Evolutionary conservation across 257 asterid genomes (phyloP).

Genomic region (Penstemon barbatus): DNA sequence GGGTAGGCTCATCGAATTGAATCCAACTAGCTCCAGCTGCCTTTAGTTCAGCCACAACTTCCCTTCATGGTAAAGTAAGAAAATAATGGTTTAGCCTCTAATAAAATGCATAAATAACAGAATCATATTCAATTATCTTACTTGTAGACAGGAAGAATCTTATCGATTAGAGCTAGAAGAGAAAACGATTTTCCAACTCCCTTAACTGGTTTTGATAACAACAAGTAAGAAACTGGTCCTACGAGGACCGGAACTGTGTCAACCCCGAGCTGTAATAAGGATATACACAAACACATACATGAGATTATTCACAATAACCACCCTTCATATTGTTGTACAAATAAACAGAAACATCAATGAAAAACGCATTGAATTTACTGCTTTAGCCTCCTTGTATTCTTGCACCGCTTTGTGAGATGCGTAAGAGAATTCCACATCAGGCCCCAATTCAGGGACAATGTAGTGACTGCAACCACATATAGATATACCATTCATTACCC

Average conservation of each 20-base stretch:
- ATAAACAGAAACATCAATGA: not conserved
- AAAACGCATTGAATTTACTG: conserved; percentile 26
- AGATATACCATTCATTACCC: not conserved
- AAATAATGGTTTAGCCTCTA: not conserved
- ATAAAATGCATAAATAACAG: not conserved
- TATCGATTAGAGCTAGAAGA: conserved; percentile 66
- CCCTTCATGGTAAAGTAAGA: conserved; percentile 42
- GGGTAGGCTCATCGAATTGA: conserved; percentile 83
- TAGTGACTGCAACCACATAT: conserved; percentile 54
- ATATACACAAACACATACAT: not conserved
- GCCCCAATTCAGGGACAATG: conserved; percentile 83
- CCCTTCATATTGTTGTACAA: not conserved
- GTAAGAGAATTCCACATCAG: conserved; percentile 62
- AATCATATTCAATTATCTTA: conserved; percentile 31
- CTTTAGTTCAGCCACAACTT: conserved; percentile 68
- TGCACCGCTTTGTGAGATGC: conserved; percentile 81
- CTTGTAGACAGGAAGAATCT: conserved; percentile 77
- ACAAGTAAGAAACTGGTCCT: conserved; percentile 77
- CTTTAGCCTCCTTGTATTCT: conserved; percentile 88
- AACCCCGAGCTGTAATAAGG: conserved; percentile 58
- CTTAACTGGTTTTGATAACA: conserved; percentile 73
- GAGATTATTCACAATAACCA: not conserved
- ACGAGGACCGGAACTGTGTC: conserved; percentile 76
- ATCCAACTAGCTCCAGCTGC: conserved; percentile 86
- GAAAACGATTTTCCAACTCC: conserved; percentile 66